phyloP scores from a whole-genome alignment of 805 yeast genomes.

The Komagataella phaffii region DNA sequence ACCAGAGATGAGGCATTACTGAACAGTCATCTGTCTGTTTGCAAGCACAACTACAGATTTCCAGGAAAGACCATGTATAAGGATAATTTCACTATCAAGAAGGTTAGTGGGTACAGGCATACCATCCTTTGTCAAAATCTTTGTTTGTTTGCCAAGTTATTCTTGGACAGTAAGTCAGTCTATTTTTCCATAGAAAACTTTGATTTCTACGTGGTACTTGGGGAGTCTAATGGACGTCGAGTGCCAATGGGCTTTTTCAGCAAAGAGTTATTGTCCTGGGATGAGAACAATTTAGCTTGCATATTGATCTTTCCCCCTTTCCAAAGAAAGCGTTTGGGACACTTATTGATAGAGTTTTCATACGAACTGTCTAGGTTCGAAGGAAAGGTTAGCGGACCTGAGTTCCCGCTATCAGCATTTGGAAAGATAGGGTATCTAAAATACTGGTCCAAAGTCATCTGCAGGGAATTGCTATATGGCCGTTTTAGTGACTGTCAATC shows the following conservation, averaged over 20 bases:
- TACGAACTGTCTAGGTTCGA: conserved; percentile 62
- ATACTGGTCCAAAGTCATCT: conserved; percentile 58
- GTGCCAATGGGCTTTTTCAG: conserved; percentile 87
- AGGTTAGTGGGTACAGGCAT: conserved; percentile 53
- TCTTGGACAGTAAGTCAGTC: conserved; percentile 80
- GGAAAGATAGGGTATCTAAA: conserved; percentile 62
- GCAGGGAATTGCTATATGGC: conserved; percentile 29
- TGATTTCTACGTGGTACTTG: conserved; percentile 67
- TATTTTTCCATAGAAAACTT: conserved; percentile 69
- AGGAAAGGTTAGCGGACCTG: conserved; percentile 72
- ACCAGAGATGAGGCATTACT: conserved; percentile 33
- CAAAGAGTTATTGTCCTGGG: conserved; percentile 70
- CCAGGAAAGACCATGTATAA: conserved; percentile 66
- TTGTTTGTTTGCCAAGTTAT: conserved; percentile 76
- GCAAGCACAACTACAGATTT: conserved; percentile 18
- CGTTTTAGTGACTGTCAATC: conserved; percentile 13
- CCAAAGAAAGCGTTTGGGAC: conserved; percentile 68
- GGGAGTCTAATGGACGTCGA: conserved; percentile 23
- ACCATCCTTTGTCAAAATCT: conserved; percentile 68
- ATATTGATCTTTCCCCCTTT: conserved; percentile 87
- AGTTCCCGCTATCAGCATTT: conserved; percentile 73
- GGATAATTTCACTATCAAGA: conserved; percentile 39
- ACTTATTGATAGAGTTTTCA: conserved; percentile 70
- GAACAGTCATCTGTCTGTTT: conserved; percentile 33
- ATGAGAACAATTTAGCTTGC: conserved; percentile 80